These are phyloP conservation scores for Ampelomyces quisqualis DNA, from an alignment of 2,329 filamentous ascomycete genomes.

Conservation along the genomic window DNA sequence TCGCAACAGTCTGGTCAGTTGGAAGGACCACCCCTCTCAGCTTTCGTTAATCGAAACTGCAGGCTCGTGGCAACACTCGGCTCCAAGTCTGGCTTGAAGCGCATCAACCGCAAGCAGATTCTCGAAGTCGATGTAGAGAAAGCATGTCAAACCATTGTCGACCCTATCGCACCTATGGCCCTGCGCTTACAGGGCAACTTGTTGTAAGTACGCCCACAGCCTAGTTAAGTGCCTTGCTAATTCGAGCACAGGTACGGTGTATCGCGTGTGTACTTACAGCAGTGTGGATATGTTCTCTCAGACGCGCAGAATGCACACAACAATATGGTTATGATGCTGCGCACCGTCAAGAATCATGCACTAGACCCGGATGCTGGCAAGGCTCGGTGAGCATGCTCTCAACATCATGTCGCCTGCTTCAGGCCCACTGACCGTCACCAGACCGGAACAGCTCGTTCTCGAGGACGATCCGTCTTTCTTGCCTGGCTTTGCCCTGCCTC, in stretches of 20 bases:
- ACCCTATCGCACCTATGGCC: constrained; percentile 83
- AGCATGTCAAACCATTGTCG: constrained; percentile 84
- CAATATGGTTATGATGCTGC: constrained; percentile 69
- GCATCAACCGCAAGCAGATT: constrained; percentile 81
- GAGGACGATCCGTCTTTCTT: constrained; percentile 81
- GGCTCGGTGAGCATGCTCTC: constrained; percentile 60
- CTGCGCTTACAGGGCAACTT: constrained; percentile 86
- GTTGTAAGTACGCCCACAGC: constrained; percentile 55
- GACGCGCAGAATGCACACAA: constrained; percentile 76
- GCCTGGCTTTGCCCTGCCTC: constrained; percentile 63
- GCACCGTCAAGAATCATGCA: constrained; percentile 57
- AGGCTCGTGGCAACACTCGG: constrained; percentile 93
- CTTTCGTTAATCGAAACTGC: constrained; percentile 24
- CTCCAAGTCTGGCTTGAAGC: constrained; percentile 67
- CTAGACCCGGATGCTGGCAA: constrained; percentile 72
- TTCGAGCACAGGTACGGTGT: constrained; percentile 59
- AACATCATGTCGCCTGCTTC: not conserved
- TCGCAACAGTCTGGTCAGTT: constrained; percentile 87
- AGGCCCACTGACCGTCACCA: constrained; percentile 42
- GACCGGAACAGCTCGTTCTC: constrained; percentile 73
- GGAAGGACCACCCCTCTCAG: not conserved
- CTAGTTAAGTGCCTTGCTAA: constrained; percentile 12
- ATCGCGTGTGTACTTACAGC: constrained; percentile 80
- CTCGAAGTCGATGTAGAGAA: constrained; percentile 82
- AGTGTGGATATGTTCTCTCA: constrained; percentile 80